Base-by-base conservation (phyloP, 2,329 filamentous ascomycete genomes). In the Penicillium palitans region DNA sequence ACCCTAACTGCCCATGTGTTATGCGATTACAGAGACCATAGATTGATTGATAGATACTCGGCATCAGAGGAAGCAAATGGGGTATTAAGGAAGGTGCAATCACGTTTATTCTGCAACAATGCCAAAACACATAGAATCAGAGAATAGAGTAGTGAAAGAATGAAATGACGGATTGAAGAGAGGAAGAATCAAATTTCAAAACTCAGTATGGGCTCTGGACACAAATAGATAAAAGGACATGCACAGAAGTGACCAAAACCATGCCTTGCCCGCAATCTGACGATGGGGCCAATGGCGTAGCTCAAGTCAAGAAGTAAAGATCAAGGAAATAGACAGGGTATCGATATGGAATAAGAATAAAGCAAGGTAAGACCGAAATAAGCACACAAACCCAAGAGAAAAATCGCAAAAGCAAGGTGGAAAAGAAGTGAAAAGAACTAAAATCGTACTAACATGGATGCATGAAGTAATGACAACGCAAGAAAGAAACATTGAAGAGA, bases 271-370 rank as follows among this genome's bases (percentile, higher is more conserved):
- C 27, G 25, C 35, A 41, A 59, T 37, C 55, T 46, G 27, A 61
- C 58, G 57, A 48, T 52, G 33, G 7, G 24, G 29, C n/a, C 19
- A 13, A 13, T n/a, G 33, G 37, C 8, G n/a, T 53, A 31, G 33
- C 39, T 53, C 29, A 58, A 55, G 58, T 57, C 17, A 40, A 40
- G 35, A 50, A 57, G 55, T 55, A 60, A 61, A 56, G 58, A 64
- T 52, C 51, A 62, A 49, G 61, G 57, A 57, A 62, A 58, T 35
- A 68, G 62, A 64, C 55, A 68, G 70, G 71, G 70, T 73, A 73
- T 73, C 71, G 70, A 72, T 68, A 63, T 66, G 64, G 62, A 65
- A 65, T 62, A 62, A 63, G 52, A 62, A 59, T 62, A 61, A 58
- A 41, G 58, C 61, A 42, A 27, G 6, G 56, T 54, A 59, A 53